Base-by-base conservation (phyloP, 148 eudicot species). In the Arbutus unedo region DNA sequence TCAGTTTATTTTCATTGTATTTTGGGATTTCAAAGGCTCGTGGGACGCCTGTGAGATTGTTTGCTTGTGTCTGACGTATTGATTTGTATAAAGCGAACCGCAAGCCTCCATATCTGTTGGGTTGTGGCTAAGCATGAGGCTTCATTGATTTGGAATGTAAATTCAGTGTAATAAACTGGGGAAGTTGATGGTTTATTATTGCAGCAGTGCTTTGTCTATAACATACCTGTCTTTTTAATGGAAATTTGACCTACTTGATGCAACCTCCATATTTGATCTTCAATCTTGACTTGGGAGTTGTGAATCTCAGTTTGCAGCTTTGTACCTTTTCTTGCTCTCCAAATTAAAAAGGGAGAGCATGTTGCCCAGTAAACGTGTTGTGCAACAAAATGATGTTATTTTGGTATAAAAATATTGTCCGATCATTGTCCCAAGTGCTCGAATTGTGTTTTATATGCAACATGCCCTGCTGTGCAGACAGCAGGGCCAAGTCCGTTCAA, bases 141-240 rank as follows among this genome's bases (percentile, higher is more conserved):
- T 66, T 21, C 14, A 77, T 66, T 44, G 49, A 76, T 83, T 78
- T 71, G 19, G 19, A 7, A 79, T 56, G 45, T 23, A 56, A 48
- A 74, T 72, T 53, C 49, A 6, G 50, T 70, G 74, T 71, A 62
- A 71, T 38, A 74, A 82, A 43, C 60, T 6, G 5, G 44, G 45
- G 64, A 74, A 50, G 9, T 49, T 71, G 31, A 74, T 56, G 81
- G 31, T 68, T 78, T 62, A 76, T 78, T 62, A 76, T 59, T n/a
- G 59, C 16, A 41, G 38, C 57, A 21, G 55, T 56, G 53, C 19
- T 66, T 78, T 15, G 15, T 23, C 8, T 83, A 79, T 73, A 79
- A 48, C 10, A 54, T 78, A 43, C 43, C 25, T 48, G 3, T 66
- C 38, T 25, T 66, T 23, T 44, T 43, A 15, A 38, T 74, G 76